Evolutionary conservation across 2,329 filamentous ascomycete species (phyloP).

Genomic region (Colletotrichum cereale): DNA sequence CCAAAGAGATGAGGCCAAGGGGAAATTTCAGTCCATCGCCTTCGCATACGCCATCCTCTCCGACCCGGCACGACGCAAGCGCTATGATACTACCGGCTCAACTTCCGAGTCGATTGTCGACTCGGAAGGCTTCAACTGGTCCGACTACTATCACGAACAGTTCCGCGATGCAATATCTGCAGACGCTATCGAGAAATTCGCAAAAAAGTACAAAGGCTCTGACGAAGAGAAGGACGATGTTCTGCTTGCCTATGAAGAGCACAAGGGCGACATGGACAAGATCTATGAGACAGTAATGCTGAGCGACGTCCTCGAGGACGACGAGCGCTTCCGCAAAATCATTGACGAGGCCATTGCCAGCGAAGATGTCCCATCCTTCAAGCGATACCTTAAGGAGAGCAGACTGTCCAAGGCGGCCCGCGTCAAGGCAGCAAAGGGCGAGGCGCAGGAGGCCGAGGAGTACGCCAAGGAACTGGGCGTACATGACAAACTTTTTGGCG

Average conservation of each 20-base stretch:
- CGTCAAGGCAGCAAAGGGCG: conserved; percentile 71
- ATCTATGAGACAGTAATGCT: conserved; percentile 90
- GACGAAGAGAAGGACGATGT: conserved; percentile 87
- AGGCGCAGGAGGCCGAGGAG: conserved; percentile 80
- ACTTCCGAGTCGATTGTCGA: conserved; percentile 86
- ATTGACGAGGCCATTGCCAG: conserved; percentile 84
- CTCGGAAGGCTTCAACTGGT: conserved; percentile 88
- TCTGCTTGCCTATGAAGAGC: conserved; percentile 79
- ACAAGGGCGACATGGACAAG: conserved; percentile 79
- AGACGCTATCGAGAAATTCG: conserved; percentile 81
- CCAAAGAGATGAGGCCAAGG: conserved; percentile 79
- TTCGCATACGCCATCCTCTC: conserved; percentile 96
- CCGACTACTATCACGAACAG: conserved; percentile 87
- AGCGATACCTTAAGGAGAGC: conserved; percentile 80
- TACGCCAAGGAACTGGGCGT: conserved; percentile 81
- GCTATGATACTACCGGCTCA: conserved; percentile 91
- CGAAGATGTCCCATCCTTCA: conserved; percentile 75
- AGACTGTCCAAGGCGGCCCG: conserved; percentile 72
- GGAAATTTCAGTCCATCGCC: conserved; percentile 88
- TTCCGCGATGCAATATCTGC: conserved; percentile 81
- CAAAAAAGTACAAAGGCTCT: conserved; percentile 83
- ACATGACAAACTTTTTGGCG: conserved; percentile 74
- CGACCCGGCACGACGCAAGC: conserved; percentile 81
- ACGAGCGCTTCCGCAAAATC: conserved; percentile 83
- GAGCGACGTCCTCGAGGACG: conserved; percentile 85